Percentiles rank a stretch among this genome's conserved stretches.
These are phyloP conservation scores for Dillenia suffruticosa DNA, from an alignment of 164 flowering plant genomes.

Conservation along the genomic window DNA sequence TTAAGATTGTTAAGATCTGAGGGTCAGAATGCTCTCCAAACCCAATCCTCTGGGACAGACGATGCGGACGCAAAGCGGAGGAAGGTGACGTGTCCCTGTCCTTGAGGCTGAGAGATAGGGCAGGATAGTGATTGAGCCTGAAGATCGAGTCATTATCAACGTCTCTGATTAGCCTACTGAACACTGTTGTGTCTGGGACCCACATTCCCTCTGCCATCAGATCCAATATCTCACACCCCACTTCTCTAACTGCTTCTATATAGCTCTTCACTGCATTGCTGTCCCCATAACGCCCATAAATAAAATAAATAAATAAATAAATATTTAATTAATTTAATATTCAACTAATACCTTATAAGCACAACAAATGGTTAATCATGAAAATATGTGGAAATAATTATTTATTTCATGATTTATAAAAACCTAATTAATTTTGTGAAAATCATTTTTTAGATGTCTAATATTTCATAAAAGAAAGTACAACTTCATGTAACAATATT, in stretches of 20 bases:
- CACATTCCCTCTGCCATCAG: constrained; percentile 48
- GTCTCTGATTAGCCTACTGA: constrained; percentile 44
- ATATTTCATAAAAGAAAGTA: no score
- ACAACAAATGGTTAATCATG: neutral
- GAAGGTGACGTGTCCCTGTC: constrained; percentile 5
- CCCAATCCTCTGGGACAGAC: constrained; percentile 26
- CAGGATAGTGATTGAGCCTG: constrained; percentile 53
- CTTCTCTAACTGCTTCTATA: constrained; percentile 24
- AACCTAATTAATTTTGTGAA: no score
- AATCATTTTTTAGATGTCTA: neutral
- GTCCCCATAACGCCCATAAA: constrained; percentile 10
- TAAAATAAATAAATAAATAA: no score
- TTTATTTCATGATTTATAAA: no score
- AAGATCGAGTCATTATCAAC: constrained; percentile 41
- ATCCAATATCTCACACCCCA: constrained; percentile 50
- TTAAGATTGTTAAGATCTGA: constrained; percentile 57
- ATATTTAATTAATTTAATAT: no score
- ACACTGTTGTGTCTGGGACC: constrained; percentile 25
- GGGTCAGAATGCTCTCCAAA: constrained; percentile 77
- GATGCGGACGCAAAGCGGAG: neutral
- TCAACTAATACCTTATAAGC: neutral
- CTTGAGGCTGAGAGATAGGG: constrained; percentile 7
- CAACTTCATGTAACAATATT: no score
- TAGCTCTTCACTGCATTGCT: constrained; percentile 36
- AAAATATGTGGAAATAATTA: no score